Conservation (phyloP, 2,329 filamentous ascomycete species). For the Cladosporium sp. region DNA sequence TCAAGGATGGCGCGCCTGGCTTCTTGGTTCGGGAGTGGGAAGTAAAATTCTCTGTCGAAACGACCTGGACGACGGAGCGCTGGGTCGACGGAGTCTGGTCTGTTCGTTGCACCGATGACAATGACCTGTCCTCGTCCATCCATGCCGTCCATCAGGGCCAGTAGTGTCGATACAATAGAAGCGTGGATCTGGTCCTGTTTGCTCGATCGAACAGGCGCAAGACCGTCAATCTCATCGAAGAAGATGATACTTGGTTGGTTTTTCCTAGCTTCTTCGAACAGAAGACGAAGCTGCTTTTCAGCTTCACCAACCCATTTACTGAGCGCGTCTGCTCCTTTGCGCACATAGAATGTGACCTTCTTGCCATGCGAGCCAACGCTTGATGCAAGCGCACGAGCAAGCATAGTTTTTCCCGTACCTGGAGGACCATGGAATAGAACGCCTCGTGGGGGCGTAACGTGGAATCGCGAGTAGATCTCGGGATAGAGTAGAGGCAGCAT, state of each 20-base stretch:
- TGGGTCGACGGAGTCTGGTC: conserved; percentile 93
- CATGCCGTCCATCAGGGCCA: conserved; percentile 96
- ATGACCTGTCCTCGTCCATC: conserved; percentile 97
- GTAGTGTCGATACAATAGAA: conserved; percentile 90
- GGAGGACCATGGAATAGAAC: conserved; percentile 96
- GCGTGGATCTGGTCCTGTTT: conserved; percentile 99
- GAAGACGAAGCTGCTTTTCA: conserved; percentile 83
- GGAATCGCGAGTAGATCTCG: conserved; percentile 85
- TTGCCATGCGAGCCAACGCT: conserved; percentile 77
- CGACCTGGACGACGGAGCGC: conserved; percentile 89
- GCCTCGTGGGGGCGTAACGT: conserved; percentile 89
- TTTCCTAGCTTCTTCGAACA: conserved; percentile 93
- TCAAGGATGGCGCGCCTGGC: conserved; percentile 83
- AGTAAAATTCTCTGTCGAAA: conserved; percentile 98
- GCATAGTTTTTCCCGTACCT: conserved; percentile 95
- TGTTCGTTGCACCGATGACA: conserved; percentile 97
- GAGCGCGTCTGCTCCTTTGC: conserved; percentile 93
- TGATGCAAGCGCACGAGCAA: conserved; percentile 87
- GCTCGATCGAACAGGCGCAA: conserved; percentile 92
- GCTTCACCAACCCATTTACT: conserved; percentile 99
- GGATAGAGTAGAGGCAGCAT: conserved; percentile 90
- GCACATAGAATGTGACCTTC: conserved; percentile 99
- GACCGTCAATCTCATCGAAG: conserved; percentile 96
- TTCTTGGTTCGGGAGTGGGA: conserved; percentile 78
- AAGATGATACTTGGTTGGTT: conserved; percentile 99